Evolutionary conservation across 192 early-diverging fungal genomes (phyloP).

Genomic region (Powellomyces hirtus): DNA sequence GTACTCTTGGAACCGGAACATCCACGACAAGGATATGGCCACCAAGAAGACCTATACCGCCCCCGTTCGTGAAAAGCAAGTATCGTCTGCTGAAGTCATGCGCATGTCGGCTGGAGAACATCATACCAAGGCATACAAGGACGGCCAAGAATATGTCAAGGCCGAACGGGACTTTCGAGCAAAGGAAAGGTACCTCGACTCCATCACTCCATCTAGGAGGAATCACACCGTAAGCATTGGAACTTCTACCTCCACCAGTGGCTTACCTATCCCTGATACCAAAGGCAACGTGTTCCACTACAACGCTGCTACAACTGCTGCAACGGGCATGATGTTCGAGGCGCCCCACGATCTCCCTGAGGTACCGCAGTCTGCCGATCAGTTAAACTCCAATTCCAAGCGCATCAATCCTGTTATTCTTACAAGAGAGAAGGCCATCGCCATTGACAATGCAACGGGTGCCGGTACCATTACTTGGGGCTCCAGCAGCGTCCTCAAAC

Average conservation of each 20-base stretch:
- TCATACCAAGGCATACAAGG: not conserved
- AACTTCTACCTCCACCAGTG: not conserved
- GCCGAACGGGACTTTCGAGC: conserved; percentile 14
- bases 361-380: too few species aligned
- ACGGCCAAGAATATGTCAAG: conserved; percentile 16
- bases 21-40: conserved; percentile 8
- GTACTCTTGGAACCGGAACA: too few species aligned
- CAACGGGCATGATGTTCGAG: conserved; percentile 6
- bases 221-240: not conserved
- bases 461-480: not conserved
- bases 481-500: not conserved
- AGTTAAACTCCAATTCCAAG: too few species aligned
- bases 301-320: not conserved
- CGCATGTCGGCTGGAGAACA: not conserved
- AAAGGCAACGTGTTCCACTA: conserved; percentile 1
- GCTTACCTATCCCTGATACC: conserved; percentile 2
- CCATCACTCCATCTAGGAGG: too few species aligned
- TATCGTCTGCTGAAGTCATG: not conserved
- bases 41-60: not conserved
- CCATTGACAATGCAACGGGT: too few species aligned
- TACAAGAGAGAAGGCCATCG: too few species aligned
- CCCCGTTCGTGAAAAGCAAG: not conserved
- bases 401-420: too few species aligned
- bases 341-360: not conserved
- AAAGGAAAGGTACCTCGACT: too few species aligned